Percentiles rank a stretch among this genome's conserved stretches.
Evolutionary conservation across 306 rosid species (phyloP).

Genomic region (Quercus engelmannii): DNA sequence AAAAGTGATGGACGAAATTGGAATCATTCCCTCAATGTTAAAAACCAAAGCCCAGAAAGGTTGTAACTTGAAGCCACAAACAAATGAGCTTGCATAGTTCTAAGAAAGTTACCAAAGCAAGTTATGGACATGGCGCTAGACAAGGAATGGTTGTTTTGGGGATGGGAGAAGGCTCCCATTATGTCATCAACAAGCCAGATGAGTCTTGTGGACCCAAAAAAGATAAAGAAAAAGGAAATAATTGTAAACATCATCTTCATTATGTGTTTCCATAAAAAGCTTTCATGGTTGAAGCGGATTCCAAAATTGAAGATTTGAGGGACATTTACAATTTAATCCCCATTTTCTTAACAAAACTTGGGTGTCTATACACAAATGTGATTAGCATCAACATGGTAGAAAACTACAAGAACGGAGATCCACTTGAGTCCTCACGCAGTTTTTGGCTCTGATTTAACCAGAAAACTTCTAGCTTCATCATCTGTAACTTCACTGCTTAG

Average conservation of each 20-base stretch:
- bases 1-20: too few relatives aligned
- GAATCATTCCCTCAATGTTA: too few relatives aligned
- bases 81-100: too few relatives aligned
- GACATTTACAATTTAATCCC: background rate
- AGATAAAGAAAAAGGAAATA: too few relatives aligned
- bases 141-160: too few relatives aligned
- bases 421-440: slow-evolving; percentile 19
- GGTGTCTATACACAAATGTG: background rate
- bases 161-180: background rate
- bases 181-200: too few relatives aligned
- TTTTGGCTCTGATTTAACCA: slow-evolving; percentile 54
- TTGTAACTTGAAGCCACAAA: too few relatives aligned
- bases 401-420: background rate
- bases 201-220: too few relatives aligned
- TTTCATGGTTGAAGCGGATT: background rate
- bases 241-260: too few relatives aligned
- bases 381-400: background rate
- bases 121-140: too few relatives aligned
- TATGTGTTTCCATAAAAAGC: background rate
- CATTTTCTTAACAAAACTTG: background rate
- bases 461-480: slow-evolving; percentile 63
- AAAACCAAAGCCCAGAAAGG: too few relatives aligned
- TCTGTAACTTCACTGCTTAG: slow-evolving; percentile 72
- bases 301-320: background rate
- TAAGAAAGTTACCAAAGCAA: too few relatives aligned